Evolutionary conservation across 75 land plant species (phyloP).

Genomic region (Ceratopteris richardii): DNA sequence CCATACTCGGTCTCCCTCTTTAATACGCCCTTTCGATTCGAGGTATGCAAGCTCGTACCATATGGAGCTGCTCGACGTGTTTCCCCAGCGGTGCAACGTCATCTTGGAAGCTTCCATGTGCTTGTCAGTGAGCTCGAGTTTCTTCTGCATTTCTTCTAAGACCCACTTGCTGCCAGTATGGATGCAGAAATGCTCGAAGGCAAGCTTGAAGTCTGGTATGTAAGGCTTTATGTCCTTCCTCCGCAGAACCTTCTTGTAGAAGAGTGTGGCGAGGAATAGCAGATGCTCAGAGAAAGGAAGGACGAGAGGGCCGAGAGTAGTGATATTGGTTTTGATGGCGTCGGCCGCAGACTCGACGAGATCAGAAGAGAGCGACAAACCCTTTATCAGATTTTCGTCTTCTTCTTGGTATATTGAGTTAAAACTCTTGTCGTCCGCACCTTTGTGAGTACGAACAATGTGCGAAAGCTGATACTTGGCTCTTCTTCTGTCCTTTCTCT

Average conservation of each 20-base stretch:
- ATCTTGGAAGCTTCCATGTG: constrained; percentile 69
- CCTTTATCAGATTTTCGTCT: constrained; percentile 55
- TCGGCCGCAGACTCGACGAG: constrained; percentile 59
- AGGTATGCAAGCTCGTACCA: constrained; percentile 79
- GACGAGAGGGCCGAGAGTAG: constrained; percentile 62
- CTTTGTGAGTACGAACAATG: constrained; percentile 52
- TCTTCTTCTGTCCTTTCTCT: constrained; percentile 22
- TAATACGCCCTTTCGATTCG: constrained; percentile 55
- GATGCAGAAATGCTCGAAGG: constrained; percentile 58
- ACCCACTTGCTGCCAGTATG: constrained; percentile 47
- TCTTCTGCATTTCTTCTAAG: constrained; percentile 56
- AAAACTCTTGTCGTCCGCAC: constrained; percentile 40
- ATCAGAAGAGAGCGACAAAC: constrained; percentile 61
- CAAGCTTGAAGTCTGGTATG: constrained; percentile 64
- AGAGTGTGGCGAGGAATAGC: constrained; percentile 39
- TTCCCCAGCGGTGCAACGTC: constrained; percentile 53
- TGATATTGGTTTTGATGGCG: constrained; percentile 59
- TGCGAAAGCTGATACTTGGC: constrained; percentile 65
- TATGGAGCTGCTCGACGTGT: constrained; percentile 58
- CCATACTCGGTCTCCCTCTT: constrained; percentile 61
- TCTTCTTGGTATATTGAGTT: constrained; percentile 73
- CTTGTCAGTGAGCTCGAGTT: constrained; percentile 40
- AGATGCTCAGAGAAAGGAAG: constrained; percentile 63
- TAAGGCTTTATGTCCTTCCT: constrained; percentile 29
- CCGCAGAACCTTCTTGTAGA: neutral